A percentile compares a stretch with the other conserved stretches of the same genome.
Evolutionary conservation across 352 stramenopile species (phyloP).

Genomic region (Peronosclerospora sorghi): DNA sequence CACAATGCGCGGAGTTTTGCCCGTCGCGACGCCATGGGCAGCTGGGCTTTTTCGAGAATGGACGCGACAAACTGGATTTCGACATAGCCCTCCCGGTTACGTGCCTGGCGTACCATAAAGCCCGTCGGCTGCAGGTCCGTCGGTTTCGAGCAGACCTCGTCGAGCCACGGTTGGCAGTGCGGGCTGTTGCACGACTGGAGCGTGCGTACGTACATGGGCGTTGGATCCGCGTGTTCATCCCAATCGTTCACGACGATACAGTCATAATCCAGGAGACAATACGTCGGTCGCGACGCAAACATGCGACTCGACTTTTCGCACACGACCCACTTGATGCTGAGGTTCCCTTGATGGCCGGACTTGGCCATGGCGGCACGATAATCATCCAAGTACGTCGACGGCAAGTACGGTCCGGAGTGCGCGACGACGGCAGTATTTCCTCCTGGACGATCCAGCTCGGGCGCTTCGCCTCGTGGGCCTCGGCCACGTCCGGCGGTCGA

Average conservation of each 20-base stretch:
- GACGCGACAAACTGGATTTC: constrained; percentile 69
- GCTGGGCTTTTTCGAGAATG: constrained; percentile 59
- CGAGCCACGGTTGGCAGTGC: constrained; percentile 48
- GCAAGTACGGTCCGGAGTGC: constrained; percentile 9
- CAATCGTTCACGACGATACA: constrained; percentile 69
- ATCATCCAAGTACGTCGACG: constrained; percentile 33
- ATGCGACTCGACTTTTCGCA: constrained; percentile 52
- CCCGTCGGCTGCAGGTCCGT: constrained; percentile 53
- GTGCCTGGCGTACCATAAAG: constrained; percentile 64
- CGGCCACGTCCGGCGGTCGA: constrained; percentile 9
- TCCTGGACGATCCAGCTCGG: constrained; percentile 9
- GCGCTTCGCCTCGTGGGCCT: constrained; percentile 14
- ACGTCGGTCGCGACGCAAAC: constrained; percentile 54
- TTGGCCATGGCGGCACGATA: constrained; percentile 32
- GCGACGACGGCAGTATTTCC: constrained; percentile 4
- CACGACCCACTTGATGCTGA: constrained; percentile 63
- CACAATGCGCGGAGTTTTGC: constrained; percentile 45
- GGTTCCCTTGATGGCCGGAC: constrained; percentile 40
- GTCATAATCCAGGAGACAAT: constrained; percentile 67
- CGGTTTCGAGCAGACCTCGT: constrained; percentile 40
- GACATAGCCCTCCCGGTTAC: constrained; percentile 33
- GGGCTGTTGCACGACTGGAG: constrained; percentile 57
- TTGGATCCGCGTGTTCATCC: constrained; percentile 30
- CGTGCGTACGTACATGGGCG: constrained; percentile 60
- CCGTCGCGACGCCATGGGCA: constrained; percentile 40